Evolutionary conservation across 2,329 filamentous ascomycete genomes (phyloP), one percentile per base, ranked within the genome.

Genomic region (Pseudogymnoascus sp.): DNA sequence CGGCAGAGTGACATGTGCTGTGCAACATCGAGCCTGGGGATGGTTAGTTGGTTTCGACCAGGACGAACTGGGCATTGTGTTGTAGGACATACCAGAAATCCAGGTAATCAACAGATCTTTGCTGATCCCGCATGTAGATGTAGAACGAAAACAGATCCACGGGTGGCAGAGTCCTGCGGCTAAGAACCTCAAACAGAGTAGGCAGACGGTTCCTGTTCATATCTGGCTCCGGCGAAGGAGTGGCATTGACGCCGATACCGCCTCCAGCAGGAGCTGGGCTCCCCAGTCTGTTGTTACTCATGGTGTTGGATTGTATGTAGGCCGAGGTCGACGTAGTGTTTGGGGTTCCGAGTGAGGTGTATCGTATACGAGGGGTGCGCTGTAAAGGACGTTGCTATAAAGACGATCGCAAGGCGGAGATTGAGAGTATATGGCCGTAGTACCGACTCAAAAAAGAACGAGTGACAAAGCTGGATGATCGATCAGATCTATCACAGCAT

Each of bases 81-180:
- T 13, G 52, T 33, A 55, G 42, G 60, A 73, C 85, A 63, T 79
- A 97, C 94, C 95, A 99, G 76, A 99, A 99, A 74, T 99, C 94
- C 42, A 99, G 80, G 71, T 99, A 99, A 72, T 99, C 94, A 10
- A 99, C 94, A 6, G 93, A 97, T 74, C 92, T 87, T 76, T 99
- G 94, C 76, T 97, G 92, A 75, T 99, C 95, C 71, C 94, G 86
- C 94, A 99, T 99, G 77, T 96, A 99, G 70, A 99, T 99, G 77
- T 99, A 99, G 79, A 99, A 99, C 1, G 92, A 97, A 76, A 96
- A 99, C 9, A 99, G 81, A 72, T 99, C 95, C 63, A 99, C 93
- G 0, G 94, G 94, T 58, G 95, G 90, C 18, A 95, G 82, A n/a
- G 94, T 99, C 66, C 92, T 87, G 68, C 95, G 87, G 73, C 91